Percentiles rank a stretch among this genome's conserved stretches.
Evolutionary conservation across 228 moss, liverwort and hornwort genomes (phyloP).

Genomic region (Sphagnum fallax): DNA sequence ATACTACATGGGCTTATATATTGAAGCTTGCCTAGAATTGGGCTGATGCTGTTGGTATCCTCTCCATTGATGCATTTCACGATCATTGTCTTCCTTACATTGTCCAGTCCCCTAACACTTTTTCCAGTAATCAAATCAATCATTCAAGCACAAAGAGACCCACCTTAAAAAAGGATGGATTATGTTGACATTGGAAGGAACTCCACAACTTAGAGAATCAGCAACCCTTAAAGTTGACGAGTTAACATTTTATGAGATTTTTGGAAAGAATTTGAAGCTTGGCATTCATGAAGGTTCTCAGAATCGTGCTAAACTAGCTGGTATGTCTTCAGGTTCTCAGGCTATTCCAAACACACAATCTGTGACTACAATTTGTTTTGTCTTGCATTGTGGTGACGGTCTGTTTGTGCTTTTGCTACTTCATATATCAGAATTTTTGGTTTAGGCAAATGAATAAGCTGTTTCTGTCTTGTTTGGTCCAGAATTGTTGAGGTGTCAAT

Average conservation of each 20-base stretch:
- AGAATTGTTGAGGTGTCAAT: constrained; percentile 45
- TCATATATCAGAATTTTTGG: too few species aligned
- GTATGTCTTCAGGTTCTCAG: background rate
- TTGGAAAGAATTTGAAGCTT: constrained; percentile 21
- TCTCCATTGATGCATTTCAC: constrained; percentile 98
- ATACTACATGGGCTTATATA: constrained; percentile 92
- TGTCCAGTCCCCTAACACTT: constrained; percentile 77
- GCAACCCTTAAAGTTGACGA: too few species aligned
- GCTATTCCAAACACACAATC: too few species aligned
- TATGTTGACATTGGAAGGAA: too few species aligned
- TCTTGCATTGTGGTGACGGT: too few species aligned
- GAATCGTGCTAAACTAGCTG: constrained; percentile 11
- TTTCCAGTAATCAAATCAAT: background rate
- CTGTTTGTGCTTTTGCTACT: too few species aligned
- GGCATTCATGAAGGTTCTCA: constrained; percentile 15
- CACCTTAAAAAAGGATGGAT: too few species aligned
- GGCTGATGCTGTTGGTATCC: constrained; percentile 93
- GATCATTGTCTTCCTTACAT: constrained; percentile 95
- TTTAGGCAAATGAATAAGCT: too few species aligned
- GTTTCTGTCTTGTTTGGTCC: too few species aligned
- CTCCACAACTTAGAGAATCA: too few species aligned
- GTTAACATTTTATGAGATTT: constrained; percentile 8
- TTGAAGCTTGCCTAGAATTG: constrained; percentile 84
- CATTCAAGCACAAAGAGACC: too few species aligned
- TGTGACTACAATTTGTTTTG: too few species aligned